Conservation (phyloP, 306 rosid species). For the Ammopiptanthus mongolicus region DNA sequence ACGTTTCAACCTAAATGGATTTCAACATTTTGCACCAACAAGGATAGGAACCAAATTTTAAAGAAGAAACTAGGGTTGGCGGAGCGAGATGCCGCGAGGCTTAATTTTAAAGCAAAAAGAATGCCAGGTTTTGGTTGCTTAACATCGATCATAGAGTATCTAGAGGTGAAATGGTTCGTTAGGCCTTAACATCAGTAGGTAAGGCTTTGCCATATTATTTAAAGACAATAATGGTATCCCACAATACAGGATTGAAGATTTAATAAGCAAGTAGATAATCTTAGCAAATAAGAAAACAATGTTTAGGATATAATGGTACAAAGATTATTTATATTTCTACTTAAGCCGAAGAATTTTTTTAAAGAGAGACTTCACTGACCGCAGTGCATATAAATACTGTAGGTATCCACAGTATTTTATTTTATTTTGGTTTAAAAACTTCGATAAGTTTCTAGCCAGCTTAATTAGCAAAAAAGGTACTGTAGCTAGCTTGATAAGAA, state of each 20-base stretch:
- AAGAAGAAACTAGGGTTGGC: slow-evolving; percentile 35
- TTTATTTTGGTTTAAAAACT: neutral
- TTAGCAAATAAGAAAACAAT: neutral
- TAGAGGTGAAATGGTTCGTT: slow-evolving; percentile 42
- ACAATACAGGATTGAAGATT: neutral
- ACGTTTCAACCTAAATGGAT: slow-evolving; percentile 24
- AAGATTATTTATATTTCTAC: neutral
- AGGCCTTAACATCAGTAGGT: slow-evolving; percentile 58
- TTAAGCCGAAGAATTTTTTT: neutral
- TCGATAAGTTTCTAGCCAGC: neutral
- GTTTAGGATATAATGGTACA: slow-evolving; percentile 7
- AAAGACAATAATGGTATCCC: neutral
- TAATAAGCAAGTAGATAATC: slow-evolving; percentile 5
- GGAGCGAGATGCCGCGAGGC: slow-evolving; percentile 48
- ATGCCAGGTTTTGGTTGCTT: slow-evolving; percentile 31
- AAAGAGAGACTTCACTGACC: neutral
- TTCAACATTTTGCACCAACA: slow-evolving; percentile 45
- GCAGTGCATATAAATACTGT: neutral
- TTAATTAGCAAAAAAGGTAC: neutral
- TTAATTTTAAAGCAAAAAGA: slow-evolving; percentile 48
- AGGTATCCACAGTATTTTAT: no score
- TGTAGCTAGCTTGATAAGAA: neutral
- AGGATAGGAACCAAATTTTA: slow-evolving; percentile 1
- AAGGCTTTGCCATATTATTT: slow-evolving; percentile 20
- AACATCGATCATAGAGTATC: slow-evolving; percentile 29